Base-by-base conservation (phyloP, 1,139 yeast genomes). In the Sporopachydermia cereana region DNA sequence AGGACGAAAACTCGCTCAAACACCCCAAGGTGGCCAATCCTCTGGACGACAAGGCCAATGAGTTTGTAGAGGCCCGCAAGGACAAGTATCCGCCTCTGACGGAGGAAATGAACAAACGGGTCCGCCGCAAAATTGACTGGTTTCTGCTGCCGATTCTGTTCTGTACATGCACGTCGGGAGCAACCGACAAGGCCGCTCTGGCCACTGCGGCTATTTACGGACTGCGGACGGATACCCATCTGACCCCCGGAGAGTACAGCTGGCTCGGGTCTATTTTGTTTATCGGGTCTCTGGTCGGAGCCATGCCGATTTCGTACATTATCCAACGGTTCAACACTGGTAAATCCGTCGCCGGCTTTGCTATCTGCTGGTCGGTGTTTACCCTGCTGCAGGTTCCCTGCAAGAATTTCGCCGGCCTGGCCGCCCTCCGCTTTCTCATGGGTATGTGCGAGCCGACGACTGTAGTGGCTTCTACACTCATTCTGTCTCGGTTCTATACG, bases 141-240 rank as follows among this genome's bases (percentile, higher is more conserved):
- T 54, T 59, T 44, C 52, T 67, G 17, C 46, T 67, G 30, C 69
- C 71, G 1, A 50, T 60, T 41, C 53, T 67, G 22, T 62, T 64
- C 48, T 48, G 61, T 47, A 62, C 67, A 3, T 63, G 66, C 14
- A 63, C 69, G 9, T 51, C 61, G 49, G 68, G 68, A 47, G 69
- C 71, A n/a, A 67, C 65, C 41, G 75, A 71, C 51, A 71, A 71
- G 51, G 67, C 64, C 4, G 60, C 69, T 18, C 52, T 65, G 42
- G 57, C 68, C 44, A 64, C 67, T 42, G 71, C 76, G 22, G 69
- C 75, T 3, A 60, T 72, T 45, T 66, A 71, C 54, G 73, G 72
- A 17, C 50, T 72, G 24, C 54, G 53, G 34, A 54, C 53, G 7
- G 74, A 68, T 44, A 53, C 57, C 22, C 45, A 67, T 43, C 56